phyloP scores from a whole-genome alignment of 1,284 basidiomycete genomes.

The Heimioporus punctisporus region DNA sequence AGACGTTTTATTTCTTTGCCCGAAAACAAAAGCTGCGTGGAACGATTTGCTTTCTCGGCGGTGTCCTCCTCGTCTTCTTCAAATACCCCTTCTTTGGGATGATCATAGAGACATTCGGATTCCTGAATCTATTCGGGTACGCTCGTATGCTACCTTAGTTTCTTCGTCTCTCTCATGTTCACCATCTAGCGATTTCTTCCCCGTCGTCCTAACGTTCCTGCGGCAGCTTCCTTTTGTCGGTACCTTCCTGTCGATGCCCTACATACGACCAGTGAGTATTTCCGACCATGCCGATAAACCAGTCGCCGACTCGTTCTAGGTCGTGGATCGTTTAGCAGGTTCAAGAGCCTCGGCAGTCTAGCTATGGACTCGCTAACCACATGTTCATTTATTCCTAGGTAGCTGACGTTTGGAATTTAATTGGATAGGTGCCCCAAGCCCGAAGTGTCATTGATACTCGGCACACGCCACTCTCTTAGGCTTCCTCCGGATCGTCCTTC shows the following conservation, averaged over 20 bases:
- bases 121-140: conserved; percentile 98
- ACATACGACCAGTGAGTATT: conserved; percentile 66
- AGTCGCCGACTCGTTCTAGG: conserved; percentile 38
- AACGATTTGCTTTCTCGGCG: conserved; percentile 91
- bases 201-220: conserved; percentile 95
- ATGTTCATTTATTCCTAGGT: conserved; percentile 4
- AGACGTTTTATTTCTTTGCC: conserved; percentile 99
- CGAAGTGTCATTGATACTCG: conserved; percentile 1
- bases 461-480: conserved; percentile 1
- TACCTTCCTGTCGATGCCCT: conserved; percentile 84
- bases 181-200: conserved; percentile 93
- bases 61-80: conserved; percentile 86
- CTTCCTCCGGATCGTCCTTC: conserved; percentile 6
- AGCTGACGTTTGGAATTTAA: conserved; percentile 20
- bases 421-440: conserved; percentile 8
- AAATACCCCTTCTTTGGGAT: conserved; percentile 96
- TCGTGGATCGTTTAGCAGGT: conserved; percentile 74
- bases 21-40: conserved; percentile 96
- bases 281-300: not conserved
- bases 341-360: conserved; percentile 78
- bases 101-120: conserved; percentile 94
- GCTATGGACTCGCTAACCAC: conserved; percentile 11
- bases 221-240: conserved; percentile 96
- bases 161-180: conserved; percentile 9
- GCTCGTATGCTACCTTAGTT: conserved; percentile 30